These are phyloP conservation scores for Catunica adiposa DNA, from an alignment of 2,329 filamentous ascomycete species.

Conservation along the genomic window DNA sequence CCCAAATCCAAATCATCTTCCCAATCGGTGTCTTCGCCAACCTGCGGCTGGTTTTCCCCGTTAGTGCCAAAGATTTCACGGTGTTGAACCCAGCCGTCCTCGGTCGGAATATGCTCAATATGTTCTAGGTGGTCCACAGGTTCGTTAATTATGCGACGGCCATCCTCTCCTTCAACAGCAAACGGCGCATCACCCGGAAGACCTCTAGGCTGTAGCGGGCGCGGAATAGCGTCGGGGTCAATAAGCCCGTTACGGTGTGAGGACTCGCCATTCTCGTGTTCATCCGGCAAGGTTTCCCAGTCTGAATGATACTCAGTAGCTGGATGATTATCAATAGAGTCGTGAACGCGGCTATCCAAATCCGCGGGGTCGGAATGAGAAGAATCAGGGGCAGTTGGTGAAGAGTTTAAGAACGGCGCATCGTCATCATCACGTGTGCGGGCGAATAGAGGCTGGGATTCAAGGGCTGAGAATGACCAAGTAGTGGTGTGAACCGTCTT, in stretches of 20 bases:
- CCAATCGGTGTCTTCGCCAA: neutral
- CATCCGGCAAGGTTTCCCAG: constrained; percentile 11
- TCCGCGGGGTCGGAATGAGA: neutral
- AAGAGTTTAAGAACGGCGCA: constrained; percentile 10
- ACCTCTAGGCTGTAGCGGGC: neutral
- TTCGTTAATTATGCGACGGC: neutral
- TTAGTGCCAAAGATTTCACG: no score
- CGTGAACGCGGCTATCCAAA: neutral
- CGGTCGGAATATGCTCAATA: constrained; percentile 11
- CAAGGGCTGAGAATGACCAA: constrained; percentile 12
- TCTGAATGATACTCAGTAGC: constrained; percentile 3
- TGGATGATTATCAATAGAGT: neutral
- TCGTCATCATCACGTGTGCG: constrained; percentile 11
- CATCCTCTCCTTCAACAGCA: no score
- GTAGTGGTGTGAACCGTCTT: neutral
- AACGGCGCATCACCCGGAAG: neutral
- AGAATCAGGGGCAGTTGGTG: constrained; percentile 7
- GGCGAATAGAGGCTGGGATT: constrained; percentile 12
- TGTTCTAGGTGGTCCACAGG: constrained; percentile 9
- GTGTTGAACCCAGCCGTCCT: neutral
- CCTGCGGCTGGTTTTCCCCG: neutral
- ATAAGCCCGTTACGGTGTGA: neutral
- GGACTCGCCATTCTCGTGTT: neutral
- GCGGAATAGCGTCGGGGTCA: neutral
- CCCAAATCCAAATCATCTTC: neutral